Percentiles rank a stretch among this genome's conserved stretches.
These are phyloP conservation scores for Sporobolomyces pararoseus DNA, from an alignment of 768 basidiomycete genomes.

Conservation along the genomic window DNA sequence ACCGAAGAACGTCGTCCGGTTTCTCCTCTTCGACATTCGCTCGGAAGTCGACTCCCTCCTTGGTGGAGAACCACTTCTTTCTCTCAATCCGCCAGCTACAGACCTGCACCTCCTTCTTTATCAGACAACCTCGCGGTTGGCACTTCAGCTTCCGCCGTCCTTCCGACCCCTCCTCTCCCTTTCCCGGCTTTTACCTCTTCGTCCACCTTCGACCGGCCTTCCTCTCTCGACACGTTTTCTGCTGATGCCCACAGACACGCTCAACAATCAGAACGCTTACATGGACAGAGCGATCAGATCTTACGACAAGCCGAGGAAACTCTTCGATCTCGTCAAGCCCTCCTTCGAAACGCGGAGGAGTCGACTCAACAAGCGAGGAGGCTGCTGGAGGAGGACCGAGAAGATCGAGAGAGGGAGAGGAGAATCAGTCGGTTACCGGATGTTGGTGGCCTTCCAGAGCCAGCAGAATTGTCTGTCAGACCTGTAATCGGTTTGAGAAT, in stretches of 20 bases:
- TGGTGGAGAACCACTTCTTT: background rate
- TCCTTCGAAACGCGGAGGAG: slow-evolving; percentile 18
- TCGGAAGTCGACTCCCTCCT: slow-evolving; percentile 8
- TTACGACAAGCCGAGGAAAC: slow-evolving; percentile 18
- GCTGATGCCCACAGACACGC: slow-evolving; percentile 9
- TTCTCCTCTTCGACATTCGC: background rate
- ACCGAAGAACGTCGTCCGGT: no score
- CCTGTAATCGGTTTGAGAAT: slow-evolving; percentile 10
- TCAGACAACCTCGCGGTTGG: background rate
- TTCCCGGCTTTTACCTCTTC: background rate
- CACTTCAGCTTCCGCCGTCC: background rate
- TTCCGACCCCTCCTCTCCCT: background rate
- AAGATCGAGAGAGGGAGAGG: background rate
- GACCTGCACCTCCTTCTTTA: background rate
- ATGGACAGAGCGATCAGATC: background rate
- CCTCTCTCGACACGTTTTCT: background rate
- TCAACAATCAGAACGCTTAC: background rate
- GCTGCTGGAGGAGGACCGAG: background rate
- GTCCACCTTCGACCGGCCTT: background rate
- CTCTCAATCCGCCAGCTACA: background rate
- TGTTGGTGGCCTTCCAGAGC: background rate
- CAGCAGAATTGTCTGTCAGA: background rate
- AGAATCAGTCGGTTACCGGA: background rate
- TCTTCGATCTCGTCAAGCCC: slow-evolving; percentile 4
- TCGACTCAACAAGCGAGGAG: background rate